Evolutionary conservation across 2,329 filamentous ascomycete species (phyloP).

Genomic region (Colletotrichum tabaci): DNA sequence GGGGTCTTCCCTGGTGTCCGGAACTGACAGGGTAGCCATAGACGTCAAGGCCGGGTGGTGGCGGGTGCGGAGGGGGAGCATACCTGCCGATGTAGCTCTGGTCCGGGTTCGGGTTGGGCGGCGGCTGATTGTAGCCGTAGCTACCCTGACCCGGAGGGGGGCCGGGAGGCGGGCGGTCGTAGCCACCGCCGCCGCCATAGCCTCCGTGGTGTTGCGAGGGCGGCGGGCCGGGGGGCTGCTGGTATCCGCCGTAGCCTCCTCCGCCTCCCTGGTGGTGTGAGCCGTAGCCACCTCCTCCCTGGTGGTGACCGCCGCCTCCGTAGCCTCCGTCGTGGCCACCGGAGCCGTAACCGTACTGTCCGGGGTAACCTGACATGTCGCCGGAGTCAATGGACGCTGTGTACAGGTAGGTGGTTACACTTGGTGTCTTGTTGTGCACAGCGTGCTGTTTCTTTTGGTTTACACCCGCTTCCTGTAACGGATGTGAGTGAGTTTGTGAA

Average conservation of each 20-base stretch:
- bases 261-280: slow-evolving; percentile 42
- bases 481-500: slow-evolving; percentile 28
- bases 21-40: slow-evolving; percentile 62
- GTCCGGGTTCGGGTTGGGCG: slow-evolving; percentile 42
- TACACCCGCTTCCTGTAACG: slow-evolving; percentile 4
- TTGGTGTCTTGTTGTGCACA: slow-evolving; percentile 10
- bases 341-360: slow-evolving; percentile 57
- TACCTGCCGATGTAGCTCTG: slow-evolving; percentile 44
- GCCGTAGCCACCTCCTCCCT: slow-evolving; percentile 44
- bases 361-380: slow-evolving; percentile 54
- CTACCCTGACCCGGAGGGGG: slow-evolving; percentile 47
- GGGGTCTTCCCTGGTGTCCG: slow-evolving; percentile 33
- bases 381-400: not conserved
- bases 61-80: slow-evolving; percentile 55
- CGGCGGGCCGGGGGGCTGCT: slow-evolving; percentile 47
- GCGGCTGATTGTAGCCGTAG: slow-evolving; percentile 48
- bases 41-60: slow-evolving; percentile 59
- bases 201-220: slow-evolving; percentile 45
- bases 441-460: slow-evolving; percentile 10
- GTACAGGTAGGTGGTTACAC: not conserved
- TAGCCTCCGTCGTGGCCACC: slow-evolving; percentile 53
- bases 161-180: slow-evolving; percentile 40
- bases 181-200: slow-evolving; percentile 40
- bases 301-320: slow-evolving; percentile 47
- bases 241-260: slow-evolving; percentile 51